Conservation (phyloP, 345 rosid genomes). For the Citrus mangshanensis region DNA sequence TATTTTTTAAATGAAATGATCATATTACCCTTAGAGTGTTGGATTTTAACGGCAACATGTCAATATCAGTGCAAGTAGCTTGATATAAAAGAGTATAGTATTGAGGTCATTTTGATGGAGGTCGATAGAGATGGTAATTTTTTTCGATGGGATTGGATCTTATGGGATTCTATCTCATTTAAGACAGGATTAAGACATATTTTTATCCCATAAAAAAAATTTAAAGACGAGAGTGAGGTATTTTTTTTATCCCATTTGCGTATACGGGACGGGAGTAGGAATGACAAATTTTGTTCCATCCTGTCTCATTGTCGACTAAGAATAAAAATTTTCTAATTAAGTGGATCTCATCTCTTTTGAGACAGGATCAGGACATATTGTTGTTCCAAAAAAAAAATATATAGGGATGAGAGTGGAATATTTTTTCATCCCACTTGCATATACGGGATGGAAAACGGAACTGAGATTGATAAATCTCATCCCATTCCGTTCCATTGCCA, state of each 20-base stretch:
- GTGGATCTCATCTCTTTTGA: no score
- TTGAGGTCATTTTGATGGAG: background rate
- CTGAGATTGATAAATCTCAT: rapidly evolving
- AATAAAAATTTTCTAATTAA: rapidly evolving
- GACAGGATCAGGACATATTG: rapidly evolving
- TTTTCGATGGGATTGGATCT: no score
- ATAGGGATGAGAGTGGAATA: rapidly evolving
- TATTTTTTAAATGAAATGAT: no score
- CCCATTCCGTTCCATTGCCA: rapidly evolving
- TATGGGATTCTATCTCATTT: rapidly evolving
- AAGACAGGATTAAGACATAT: rapidly evolving
- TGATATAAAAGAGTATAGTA: no score
- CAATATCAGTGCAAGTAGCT: no score
- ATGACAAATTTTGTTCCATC: no score
- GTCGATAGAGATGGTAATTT: no score
- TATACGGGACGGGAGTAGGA: rapidly evolving
- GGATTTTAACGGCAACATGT: background rate
- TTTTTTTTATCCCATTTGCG: no score
- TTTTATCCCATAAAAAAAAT: no score
- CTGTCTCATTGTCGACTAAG: rapidly evolving
- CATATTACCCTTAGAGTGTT: background rate
- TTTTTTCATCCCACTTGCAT: no score
- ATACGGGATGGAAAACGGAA: rapidly evolving
- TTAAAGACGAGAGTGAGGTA: rapidly evolving
- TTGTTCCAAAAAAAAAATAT: no score